These are phyloP conservation scores for Saitozyma podzolica DNA, from an alignment of 768 basidiomycete species.

Conservation along the genomic window DNA sequence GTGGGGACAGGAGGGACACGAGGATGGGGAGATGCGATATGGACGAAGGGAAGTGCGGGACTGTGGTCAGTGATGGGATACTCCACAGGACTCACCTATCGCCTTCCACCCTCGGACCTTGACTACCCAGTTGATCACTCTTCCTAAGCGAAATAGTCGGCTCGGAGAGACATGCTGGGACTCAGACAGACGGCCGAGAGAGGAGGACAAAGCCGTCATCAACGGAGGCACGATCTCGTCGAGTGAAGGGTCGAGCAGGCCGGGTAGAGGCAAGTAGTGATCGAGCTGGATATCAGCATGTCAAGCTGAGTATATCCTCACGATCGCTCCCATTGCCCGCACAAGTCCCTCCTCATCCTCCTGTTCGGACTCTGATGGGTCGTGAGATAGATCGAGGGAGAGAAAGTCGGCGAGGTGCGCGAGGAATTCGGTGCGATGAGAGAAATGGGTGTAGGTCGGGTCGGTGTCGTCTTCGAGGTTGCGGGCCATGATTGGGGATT, in stretches of 20 bases:
- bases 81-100: constrained; percentile 65
- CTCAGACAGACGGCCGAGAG: constrained; percentile 54
- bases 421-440: constrained; percentile 60
- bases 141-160: constrained; percentile 56
- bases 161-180: constrained; percentile 50
- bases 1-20: constrained; percentile 63
- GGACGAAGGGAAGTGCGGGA: constrained; percentile 91
- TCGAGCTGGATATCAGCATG: constrained; percentile 61
- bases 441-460: constrained; percentile 49
- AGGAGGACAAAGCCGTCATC: constrained; percentile 59
- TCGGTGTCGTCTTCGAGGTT: constrained; percentile 41
- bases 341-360: constrained; percentile 44
- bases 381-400: constrained; percentile 58
- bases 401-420: constrained; percentile 61
- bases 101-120: constrained; percentile 89
- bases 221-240: constrained; percentile 75
- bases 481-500: neutral
- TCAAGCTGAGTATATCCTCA: constrained; percentile 11
- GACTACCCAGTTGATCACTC: constrained; percentile 68
- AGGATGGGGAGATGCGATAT: constrained; percentile 64
- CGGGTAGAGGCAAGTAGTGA: constrained; percentile 89
- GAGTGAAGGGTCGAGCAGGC: constrained; percentile 85
- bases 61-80: constrained; percentile 55
- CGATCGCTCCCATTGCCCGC: constrained; percentile 43
- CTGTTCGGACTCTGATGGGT: constrained; percentile 56